Evolutionary conservation across 495 filamentous ascomycete species (phyloP).

Genomic region (Neurospora hispaniola): DNA sequence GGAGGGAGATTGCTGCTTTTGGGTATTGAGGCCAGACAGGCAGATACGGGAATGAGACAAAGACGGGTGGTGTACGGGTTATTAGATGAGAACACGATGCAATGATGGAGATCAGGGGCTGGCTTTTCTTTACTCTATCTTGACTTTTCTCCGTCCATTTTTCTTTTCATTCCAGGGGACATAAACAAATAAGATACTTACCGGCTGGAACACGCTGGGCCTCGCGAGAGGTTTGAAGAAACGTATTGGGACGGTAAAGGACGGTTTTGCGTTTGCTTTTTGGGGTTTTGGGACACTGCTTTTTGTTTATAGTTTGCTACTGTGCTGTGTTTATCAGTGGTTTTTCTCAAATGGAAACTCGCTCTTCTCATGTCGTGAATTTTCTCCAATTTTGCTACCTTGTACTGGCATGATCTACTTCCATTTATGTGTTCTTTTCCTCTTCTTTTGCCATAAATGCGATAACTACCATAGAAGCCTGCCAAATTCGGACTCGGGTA

Average conservation of each 20-base stretch:
- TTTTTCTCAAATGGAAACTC: neutral
- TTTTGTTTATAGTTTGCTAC: neutral
- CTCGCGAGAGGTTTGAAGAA: neutral
- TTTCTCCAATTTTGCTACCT: too few relatives aligned
- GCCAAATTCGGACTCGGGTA: too few relatives aligned
- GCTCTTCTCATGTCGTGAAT: neutral
- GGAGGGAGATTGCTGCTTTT: constrained; percentile 12
- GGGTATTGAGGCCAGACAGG: neutral
- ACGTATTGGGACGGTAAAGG: neutral
- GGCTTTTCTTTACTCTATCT: neutral
- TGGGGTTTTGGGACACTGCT: neutral
- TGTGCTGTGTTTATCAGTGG: neutral
- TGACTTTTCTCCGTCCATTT: neutral
- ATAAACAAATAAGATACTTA: neutral
- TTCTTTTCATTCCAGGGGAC: neutral
- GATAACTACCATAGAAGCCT: too few relatives aligned
- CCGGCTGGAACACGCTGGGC: neutral
- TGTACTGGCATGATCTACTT: neutral
- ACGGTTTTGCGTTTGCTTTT: neutral
- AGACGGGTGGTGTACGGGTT: neutral
- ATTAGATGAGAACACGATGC: neutral
- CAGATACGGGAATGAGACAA: neutral
- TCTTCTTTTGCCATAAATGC: too few relatives aligned
- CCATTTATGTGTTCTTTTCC: too few relatives aligned
- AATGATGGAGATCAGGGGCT: neutral